phyloP scores from a whole-genome alignment of 352 stramenopile species.

The Thraustochytrium sp. region DNA sequence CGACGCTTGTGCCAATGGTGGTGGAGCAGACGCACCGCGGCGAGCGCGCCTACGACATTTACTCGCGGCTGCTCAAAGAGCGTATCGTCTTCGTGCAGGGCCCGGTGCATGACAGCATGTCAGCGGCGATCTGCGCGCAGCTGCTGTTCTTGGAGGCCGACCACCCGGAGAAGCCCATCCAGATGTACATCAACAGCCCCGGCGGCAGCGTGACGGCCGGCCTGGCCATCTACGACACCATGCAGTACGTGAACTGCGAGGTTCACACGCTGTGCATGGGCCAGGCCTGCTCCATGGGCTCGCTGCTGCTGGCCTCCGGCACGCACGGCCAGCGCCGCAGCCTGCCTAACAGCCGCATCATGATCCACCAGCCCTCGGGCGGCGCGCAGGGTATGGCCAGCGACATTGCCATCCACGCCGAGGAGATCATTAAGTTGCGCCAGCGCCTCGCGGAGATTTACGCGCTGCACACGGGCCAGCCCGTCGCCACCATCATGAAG shows the following conservation, averaged over 20 bases:
- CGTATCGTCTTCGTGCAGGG: constrained; percentile 87
- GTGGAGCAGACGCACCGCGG: constrained; percentile 81
- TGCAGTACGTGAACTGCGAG: constrained; percentile 90
- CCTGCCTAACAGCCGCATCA: constrained; percentile 68
- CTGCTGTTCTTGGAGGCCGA: constrained; percentile 79
- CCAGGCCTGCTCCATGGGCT: constrained; percentile 90
- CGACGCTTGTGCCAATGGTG: constrained; percentile 78
- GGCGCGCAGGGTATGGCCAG: constrained; percentile 93
- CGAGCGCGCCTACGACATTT: constrained; percentile 95
- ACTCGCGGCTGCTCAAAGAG: constrained; percentile 92
- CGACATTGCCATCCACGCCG: constrained; percentile 89
- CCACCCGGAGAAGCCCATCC: constrained; percentile 88
- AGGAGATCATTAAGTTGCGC: constrained; percentile 53
- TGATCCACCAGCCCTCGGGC: constrained; percentile 93
- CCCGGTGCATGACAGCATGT: constrained; percentile 38
- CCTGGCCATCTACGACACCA: constrained; percentile 97
- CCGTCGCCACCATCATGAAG: constrained; percentile 57
- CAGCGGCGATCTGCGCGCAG: constrained; percentile 54
- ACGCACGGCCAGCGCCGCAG: constrained; percentile 63
- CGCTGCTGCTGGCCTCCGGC: constrained; percentile 84
- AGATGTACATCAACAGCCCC: constrained; percentile 98
- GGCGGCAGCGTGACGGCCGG: constrained; percentile 91
- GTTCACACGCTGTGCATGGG: constrained; percentile 95
- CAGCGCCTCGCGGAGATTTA: constrained; percentile 53
- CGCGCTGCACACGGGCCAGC: constrained; percentile 59